Base-by-base conservation (phyloP, 176 grass and related monocot genomes). In the Themeda triandra region DNA sequence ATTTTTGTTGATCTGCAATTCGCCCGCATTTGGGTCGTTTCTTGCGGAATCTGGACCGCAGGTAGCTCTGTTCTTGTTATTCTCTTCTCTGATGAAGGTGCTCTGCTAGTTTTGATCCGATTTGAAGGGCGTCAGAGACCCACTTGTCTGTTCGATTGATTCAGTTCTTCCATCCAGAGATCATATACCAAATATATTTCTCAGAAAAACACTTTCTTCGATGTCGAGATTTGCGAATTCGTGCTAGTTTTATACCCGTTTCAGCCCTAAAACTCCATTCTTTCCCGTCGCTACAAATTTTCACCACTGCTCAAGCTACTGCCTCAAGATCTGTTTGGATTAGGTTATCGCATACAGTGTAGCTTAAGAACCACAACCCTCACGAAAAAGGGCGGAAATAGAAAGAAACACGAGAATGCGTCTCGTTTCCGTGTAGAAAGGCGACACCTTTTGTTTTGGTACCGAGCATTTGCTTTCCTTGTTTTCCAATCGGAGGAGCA, bases 361-460 rank as follows among this genome's bases (percentile, higher is more conserved):
- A n/a, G 53, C 21, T 37, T 56, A 1, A 14, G n/a, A 4, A 44
- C 21, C 7, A 21, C 4, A 62, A 10, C 32, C 53, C 24, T 40
- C 19, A 63, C 33, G 54, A 28, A 40, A 27, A 28, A 13, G 33
- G 35, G 23, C 15, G 12, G 21, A 36, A 41, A 37, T 24, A 21
- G 23, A 59, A 71, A 41, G 33, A 28, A 63, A 62, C 51, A 15
- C 13, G 24, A 32, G 36, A 73, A 14, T 15, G 51, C 33, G 42
- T 80, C 25, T 25, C 78, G 14, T 83, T 62, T 83, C 63, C 54
- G 54, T 58, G 23, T 58, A 58, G 54, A 58, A 58, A 58, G 54
- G 54, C 21, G 6, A 58, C 21, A 24, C 23, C 54, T 58, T 58
- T 54, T 58, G n/a, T 54, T 54, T 58, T 3, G 54, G 8, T 3